Conservation (phyloP, 192 early-diverging fungal genomes). For the Backusella morwellensis region DNA sequence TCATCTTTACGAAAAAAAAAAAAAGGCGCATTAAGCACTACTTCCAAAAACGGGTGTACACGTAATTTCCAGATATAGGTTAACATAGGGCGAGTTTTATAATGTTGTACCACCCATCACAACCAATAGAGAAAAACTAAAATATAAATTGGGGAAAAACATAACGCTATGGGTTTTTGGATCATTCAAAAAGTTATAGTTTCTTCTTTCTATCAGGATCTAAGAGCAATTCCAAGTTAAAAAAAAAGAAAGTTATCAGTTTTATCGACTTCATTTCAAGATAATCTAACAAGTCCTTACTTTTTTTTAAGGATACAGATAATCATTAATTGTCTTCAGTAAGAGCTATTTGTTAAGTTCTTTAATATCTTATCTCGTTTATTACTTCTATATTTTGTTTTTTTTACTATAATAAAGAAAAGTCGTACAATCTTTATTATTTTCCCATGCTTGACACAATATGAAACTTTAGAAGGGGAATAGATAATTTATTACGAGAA, state of each 20-base stretch:
- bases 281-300: background rate
- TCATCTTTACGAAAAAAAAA: too few relatives aligned
- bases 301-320: background rate
- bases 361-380: background rate
- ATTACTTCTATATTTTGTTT: background rate
- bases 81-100: too few relatives aligned
- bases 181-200: too few relatives aligned
- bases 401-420: background rate
- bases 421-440: background rate
- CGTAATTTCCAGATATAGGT: too few relatives aligned
- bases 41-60: too few relatives aligned
- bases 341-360: background rate
- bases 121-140: too few relatives aligned
- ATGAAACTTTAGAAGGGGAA: background rate
- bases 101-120: too few relatives aligned
- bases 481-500: background rate
- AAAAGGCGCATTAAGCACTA: too few relatives aligned
- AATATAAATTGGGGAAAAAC: background rate
- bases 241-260: background rate
- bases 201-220: background rate
- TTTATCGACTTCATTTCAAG: background rate
- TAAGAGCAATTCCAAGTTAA: background rate
- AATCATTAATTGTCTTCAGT: background rate
- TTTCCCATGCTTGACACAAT: background rate
- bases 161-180: background rate